These are phyloP conservation scores for Hansenula lynferdii DNA, from an alignment of 1,139 yeast genomes.

Conservation along the genomic window DNA sequence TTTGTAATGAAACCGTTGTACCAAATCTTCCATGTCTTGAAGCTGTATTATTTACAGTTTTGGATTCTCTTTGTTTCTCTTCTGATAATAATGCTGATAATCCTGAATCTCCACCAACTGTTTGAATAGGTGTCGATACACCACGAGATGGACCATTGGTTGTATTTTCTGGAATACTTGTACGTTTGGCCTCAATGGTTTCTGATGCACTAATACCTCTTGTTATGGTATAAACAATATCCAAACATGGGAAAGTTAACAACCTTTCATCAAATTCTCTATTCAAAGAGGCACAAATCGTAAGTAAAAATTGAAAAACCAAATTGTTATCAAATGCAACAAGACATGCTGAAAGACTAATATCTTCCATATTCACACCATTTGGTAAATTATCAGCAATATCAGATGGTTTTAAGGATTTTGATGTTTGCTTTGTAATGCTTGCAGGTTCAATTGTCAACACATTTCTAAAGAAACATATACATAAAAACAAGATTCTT, in stretches of 20 bases:
- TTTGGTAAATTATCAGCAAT: conserved; percentile 45
- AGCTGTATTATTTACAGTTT: conserved; percentile 47
- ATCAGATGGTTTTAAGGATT: conserved; percentile 21
- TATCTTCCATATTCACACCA: conserved; percentile 57
- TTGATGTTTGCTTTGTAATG: conserved; percentile 40
- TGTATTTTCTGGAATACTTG: not conserved
- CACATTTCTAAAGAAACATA: conserved; percentile 72
- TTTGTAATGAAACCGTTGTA: conserved; percentile 67
- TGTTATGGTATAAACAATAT: conserved; percentile 59
- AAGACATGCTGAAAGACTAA: conserved; percentile 57
- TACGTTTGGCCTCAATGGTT: conserved; percentile 9
- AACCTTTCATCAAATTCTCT: conserved; percentile 55
- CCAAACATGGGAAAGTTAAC: conserved; percentile 63
- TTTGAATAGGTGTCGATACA: not conserved
- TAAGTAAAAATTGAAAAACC: conserved; percentile 65
- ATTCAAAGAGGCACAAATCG: conserved; percentile 63
- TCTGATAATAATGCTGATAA: conserved; percentile 50
- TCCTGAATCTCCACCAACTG: conserved; percentile 20
- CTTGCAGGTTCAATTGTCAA: conserved; percentile 70
- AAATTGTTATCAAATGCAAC: conserved; percentile 57
- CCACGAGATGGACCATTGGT: not conserved
- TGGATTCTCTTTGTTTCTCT: conserved; percentile 47
- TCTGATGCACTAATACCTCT: conserved; percentile 47
- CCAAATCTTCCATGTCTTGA: conserved; percentile 93
- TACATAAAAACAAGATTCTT: conserved; percentile 64